Base-by-base conservation (phyloP, 768 basidiomycete species). In the Gautieria morchelliformis region DNA sequence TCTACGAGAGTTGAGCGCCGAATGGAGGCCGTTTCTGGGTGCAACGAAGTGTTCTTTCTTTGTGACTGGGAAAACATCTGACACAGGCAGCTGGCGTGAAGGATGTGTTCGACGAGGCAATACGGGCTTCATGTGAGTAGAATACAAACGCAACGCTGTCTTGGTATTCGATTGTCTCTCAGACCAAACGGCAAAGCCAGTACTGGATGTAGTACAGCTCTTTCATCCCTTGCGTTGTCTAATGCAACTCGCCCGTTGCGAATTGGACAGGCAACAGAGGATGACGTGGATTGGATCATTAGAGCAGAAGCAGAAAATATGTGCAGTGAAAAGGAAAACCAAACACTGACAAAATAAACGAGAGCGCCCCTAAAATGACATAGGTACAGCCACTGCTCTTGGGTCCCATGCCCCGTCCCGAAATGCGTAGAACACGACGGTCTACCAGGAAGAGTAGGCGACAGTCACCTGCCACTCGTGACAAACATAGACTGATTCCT, bases 281-380 rank as follows among this genome's bases (percentile, higher is more conserved):
- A 67, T n/a, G 72, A 76, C 44, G 30, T 66, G 22, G 61, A 62
- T 33, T 78, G 76, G 76, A 61, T 74, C 49, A 47, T 47, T 30
- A 47, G 17, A 24, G 56, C 56, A 48, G 56, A 41, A 15, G 32
- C 24, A 14, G 56, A 20, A 14, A n/a, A n/a, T 20, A 39, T 17
- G 20, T 5, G 33, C 20, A 52, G 32, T 52, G 33, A 40, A n/a
- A 40, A 17, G 35, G 40, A 24, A 3, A 52, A 37, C 32, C 37
- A 39, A 37, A 19, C 14, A 39, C 22, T 39, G 17, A 52, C 9
- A 52, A 1, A 15, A 52, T 52, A 14, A 35, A n/a, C 49, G 24
- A 51, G 8, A 24, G 49, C 30, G 45, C 45, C 24, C 20, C 14
- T 24, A 49, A 30, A 49, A n/a, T 49, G 17, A 19, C n/a, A 46